These are phyloP conservation scores for Vicia villosa DNA, from an alignment of 306 rosid species.

Conservation along the genomic window DNA sequence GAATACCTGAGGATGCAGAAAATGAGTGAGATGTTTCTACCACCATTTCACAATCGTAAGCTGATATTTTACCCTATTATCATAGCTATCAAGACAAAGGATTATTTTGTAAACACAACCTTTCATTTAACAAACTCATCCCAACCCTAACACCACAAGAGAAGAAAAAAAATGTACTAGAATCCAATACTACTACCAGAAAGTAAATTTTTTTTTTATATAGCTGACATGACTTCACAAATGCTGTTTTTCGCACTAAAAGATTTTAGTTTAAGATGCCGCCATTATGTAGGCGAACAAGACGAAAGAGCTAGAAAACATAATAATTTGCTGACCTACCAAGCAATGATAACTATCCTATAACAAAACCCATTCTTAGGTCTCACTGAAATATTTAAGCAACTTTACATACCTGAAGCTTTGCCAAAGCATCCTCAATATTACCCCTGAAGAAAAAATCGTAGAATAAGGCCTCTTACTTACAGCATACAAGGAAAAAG, in stretches of 20 bases:
- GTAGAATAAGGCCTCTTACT: conserved; percentile 36
- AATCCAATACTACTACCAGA: conserved; percentile 27
- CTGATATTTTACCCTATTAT: conserved; percentile 25
- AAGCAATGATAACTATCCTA: background rate
- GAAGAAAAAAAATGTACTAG: conserved; percentile 19
- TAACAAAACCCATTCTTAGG: background rate
- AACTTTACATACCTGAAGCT: conserved; percentile 42
- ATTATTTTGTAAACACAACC: conserved; percentile 16
- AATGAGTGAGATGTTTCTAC: conserved; percentile 9
- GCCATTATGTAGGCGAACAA: background rate
- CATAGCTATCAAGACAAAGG: background rate
- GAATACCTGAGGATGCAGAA: conserved; percentile 3
- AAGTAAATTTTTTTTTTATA: conserved; percentile 15
- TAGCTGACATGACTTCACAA: conserved; percentile 8
- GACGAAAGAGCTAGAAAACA: conserved; percentile 9
- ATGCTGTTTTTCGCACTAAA: conserved; percentile 2
- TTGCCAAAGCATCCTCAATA: conserved; percentile 53
- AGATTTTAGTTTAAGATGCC: conserved; percentile 28
- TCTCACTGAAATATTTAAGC: conserved; percentile 1
- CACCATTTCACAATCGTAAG: conserved; percentile 18
- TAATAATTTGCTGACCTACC: conserved; percentile 17
- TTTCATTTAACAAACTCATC: conserved; percentile 14
- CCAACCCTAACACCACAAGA: conserved; percentile 5
- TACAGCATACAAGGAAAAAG: conserved; percentile 25
- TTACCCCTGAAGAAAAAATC: conserved; percentile 44